A percentile compares a stretch with the other conserved stretches of the same genome.
Evolutionary conservation across 495 filamentous ascomycete species (phyloP).

Genomic region (Neohortaea acidophila): DNA sequence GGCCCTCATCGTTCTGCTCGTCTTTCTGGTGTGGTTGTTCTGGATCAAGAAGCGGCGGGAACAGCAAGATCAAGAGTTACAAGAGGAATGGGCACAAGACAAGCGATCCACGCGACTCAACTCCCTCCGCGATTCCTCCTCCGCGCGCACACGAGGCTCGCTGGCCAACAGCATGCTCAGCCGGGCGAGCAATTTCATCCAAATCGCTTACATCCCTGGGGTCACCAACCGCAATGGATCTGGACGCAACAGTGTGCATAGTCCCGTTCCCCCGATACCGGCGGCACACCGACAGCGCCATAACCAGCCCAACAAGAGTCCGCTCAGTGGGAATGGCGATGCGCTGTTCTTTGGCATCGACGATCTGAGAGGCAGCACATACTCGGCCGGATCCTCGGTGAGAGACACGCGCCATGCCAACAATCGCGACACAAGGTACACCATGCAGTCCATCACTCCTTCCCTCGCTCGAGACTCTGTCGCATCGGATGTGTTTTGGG

Average conservation of each 20-base stretch:
- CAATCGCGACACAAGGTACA: slow-evolving; percentile 51
- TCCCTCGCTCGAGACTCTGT: slow-evolving; percentile 60
- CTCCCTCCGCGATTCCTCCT: slow-evolving; percentile 39
- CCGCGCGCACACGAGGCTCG: slow-evolving; percentile 76
- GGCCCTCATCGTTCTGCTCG: slow-evolving; percentile 48
- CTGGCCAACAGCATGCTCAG: slow-evolving; percentile 93
- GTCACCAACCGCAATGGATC: slow-evolving; percentile 85
- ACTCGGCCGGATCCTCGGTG: slow-evolving; percentile 40
- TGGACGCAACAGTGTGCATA: slow-evolving; percentile 65
- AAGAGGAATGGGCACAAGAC: slow-evolving; percentile 41
- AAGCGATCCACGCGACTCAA: slow-evolving; percentile 38
- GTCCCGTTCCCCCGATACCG: slow-evolving; percentile 84
- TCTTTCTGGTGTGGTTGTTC: slow-evolving; percentile 72
- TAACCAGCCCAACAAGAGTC: slow-evolving; percentile 9
- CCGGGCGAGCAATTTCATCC: slow-evolving; percentile 93
- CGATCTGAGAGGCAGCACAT: slow-evolving; percentile 79
- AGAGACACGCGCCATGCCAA: slow-evolving; percentile 41
- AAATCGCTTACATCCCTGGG: slow-evolving; percentile 96
- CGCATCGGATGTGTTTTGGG: slow-evolving; percentile 82
- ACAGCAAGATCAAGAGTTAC: slow-evolving; percentile 40
- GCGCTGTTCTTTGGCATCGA: slow-evolving; percentile 62
- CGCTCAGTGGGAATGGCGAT: slow-evolving; percentile 16
- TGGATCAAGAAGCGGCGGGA: slow-evolving; percentile 67
- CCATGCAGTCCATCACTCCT: slow-evolving; percentile 40
- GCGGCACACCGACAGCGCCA: slow-evolving; percentile 16